phyloP scores from a whole-genome alignment of 2,329 filamentous ascomycete genomes.

The Botryotinia convoluta region DNA sequence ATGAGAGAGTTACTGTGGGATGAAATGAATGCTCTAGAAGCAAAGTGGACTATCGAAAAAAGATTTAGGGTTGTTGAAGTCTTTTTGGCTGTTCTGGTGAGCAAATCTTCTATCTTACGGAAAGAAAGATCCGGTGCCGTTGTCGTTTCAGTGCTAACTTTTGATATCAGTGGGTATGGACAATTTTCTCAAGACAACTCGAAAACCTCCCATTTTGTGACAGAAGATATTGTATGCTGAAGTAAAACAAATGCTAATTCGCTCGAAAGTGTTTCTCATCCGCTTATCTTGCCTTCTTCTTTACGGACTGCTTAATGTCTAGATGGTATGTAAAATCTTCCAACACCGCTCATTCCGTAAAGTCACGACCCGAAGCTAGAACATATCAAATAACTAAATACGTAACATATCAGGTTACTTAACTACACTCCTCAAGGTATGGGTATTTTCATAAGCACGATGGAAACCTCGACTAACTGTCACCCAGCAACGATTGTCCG shows the following conservation, averaged over 20 bases:
- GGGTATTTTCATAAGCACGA: neutral
- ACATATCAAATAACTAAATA: constrained; percentile 12
- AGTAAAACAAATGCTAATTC: neutral
- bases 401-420: constrained; percentile 58
- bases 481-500: constrained; percentile 69
- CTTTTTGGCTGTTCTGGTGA: constrained; percentile 61
- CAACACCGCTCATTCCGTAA: neutral
- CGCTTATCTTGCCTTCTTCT: constrained; percentile 77
- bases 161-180: constrained; percentile 1
- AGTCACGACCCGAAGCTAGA: neutral
- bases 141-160: neutral
- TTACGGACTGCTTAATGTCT: constrained; percentile 82
- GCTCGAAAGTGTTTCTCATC: constrained; percentile 65
- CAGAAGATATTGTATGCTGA: neutral
- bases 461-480: neutral
- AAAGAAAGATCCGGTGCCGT: neutral
- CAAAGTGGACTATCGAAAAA: constrained; percentile 46
- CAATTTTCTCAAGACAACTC: neutral
- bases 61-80: constrained; percentile 64
- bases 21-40: constrained; percentile 41
- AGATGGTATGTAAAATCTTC: constrained; percentile 56
- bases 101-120: constrained; percentile 52
- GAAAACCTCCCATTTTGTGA: neutral
- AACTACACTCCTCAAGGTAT: constrained; percentile 71
- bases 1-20: constrained; percentile 59